These are phyloP conservation scores for Chaetoceros tenuissimus DNA, from an alignment of 108 stramenopile genomes.

Conservation along the genomic window DNA sequence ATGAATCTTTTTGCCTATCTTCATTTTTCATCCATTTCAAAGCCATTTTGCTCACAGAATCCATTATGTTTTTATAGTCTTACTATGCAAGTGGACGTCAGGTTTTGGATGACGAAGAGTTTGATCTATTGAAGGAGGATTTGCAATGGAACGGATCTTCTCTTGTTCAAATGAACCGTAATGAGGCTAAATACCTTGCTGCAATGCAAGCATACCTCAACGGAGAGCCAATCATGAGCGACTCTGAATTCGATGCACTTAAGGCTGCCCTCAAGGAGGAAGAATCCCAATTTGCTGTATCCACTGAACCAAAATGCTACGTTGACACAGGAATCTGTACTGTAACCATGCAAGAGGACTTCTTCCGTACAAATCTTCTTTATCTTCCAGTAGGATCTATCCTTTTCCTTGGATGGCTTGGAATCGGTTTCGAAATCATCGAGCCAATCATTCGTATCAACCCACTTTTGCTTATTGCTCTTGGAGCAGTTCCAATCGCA, in stretches of 20 bases:
- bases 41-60: too few relatives aligned
- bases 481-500: conserved; percentile 73
- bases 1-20: too few relatives aligned
- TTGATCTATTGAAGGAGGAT: conserved; percentile 91
- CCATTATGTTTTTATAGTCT: conserved; percentile 37
- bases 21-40: too few relatives aligned
- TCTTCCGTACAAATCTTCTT: conserved; percentile 77
- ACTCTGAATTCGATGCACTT: conserved; percentile 79
- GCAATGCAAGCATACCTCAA: conserved; percentile 86
- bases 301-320: conserved; percentile 92
- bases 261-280: conserved; percentile 76
- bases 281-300: conserved; percentile 78
- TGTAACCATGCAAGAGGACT: conserved; percentile 77
- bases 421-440: conserved; percentile 60
- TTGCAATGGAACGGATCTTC: conserved; percentile 80
- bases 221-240: conserved; percentile 72
- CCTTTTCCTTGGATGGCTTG: conserved; percentile 52
- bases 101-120: conserved; percentile 80
- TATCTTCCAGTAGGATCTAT: conserved; percentile 80
- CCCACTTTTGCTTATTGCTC: conserved; percentile 60
- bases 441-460: conserved; percentile 43
- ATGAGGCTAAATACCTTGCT: conserved; percentile 79
- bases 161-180: conserved; percentile 75
- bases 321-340: conserved; percentile 94
- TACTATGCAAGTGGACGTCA: conserved; percentile 86